Evolutionary conservation across 768 basidiomycete species (phyloP), one percentile per base, ranked within the genome.

Genomic region (Serendipita sp.): DNA sequence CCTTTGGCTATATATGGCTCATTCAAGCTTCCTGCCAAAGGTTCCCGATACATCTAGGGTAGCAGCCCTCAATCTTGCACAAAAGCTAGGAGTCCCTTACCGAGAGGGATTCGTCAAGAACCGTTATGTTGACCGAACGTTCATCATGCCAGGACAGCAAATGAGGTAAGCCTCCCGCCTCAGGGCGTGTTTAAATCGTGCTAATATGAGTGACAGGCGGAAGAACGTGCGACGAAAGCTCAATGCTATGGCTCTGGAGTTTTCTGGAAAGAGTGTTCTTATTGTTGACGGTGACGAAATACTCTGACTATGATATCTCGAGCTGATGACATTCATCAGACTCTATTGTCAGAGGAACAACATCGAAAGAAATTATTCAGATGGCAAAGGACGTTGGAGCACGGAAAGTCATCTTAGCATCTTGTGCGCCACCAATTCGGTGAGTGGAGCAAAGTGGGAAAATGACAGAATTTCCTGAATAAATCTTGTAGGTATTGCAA

Each of bases 321-420:
- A 16, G 31, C 61, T 13, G 11, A 31, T 3, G 61, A 66, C 14
- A 65, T 26, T 53, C 51, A 38, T 3, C 64, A 96, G 95, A 99
- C 74, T 98, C 96, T 0, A 99, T 99, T 67, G 96, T 99, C 22
- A 85, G 96, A 26, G 96, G 96, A 3, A 99, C 96, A 0, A 99
- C 96, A 0, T 98, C 95, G 14, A 95, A 90, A 71, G 96, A 99
- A 72, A 99, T 99, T 65, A 82, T 99, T 26, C 94, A 97, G 71
- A 98, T 99, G 94, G 96, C 95, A 20, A 94, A 94, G 71, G 96
- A 99, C 69, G 96, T 96, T 16, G 96, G 96, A 16, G 95, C 96
- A 17, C 92, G 88, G 73, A 90, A 88, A 67, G 91, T 99, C 69
- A 86, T 97, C 65, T 84, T 98, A 48, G 96, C 96, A 0, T 95